phyloP scores from a whole-genome alignment of 768 basidiomycete species.

The Suillus subaureus region DNA sequence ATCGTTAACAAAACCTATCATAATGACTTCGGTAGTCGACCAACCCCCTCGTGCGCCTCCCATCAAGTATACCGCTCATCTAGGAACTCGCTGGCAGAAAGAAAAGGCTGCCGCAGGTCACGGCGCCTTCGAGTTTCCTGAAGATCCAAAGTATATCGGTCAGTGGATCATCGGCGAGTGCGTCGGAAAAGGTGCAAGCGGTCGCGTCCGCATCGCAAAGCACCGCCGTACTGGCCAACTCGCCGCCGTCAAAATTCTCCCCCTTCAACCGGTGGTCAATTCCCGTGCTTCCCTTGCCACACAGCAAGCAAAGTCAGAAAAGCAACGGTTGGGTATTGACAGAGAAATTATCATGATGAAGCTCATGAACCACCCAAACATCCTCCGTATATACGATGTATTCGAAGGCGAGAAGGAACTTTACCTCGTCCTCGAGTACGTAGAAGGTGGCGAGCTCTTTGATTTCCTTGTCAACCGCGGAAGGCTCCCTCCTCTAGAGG shows the following conservation, averaged over 20 bases:
- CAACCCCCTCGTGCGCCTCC: slow-evolving; percentile 73
- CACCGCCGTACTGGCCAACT: slow-evolving; percentile 86
- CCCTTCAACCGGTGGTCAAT: slow-evolving; percentile 74
- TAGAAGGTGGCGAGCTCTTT: slow-evolving; percentile 95
- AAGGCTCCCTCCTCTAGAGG: slow-evolving; percentile 77
- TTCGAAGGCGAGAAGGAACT: slow-evolving; percentile 92
- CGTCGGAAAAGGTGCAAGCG: slow-evolving; percentile 91
- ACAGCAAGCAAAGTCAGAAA: slow-evolving; percentile 73
- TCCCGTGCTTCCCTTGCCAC: slow-evolving; percentile 70
- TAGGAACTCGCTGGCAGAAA: slow-evolving; percentile 85
- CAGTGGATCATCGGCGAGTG: slow-evolving; percentile 95
- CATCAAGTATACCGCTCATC: slow-evolving; percentile 66
- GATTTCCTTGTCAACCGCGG: slow-evolving; percentile 94
- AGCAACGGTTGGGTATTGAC: slow-evolving; percentile 85
- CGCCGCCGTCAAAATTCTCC: slow-evolving; percentile 95
- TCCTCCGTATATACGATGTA: slow-evolving; percentile 93
- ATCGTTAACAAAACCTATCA: slow-evolving; percentile 10
- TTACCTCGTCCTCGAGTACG: slow-evolving; percentile 92
- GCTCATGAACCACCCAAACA: slow-evolving; percentile 97
- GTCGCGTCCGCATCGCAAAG: slow-evolving; percentile 91
- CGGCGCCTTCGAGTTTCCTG: slow-evolving; percentile 76
- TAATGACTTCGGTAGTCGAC: slow-evolving; percentile 37
- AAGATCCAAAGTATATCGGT: slow-evolving; percentile 85
- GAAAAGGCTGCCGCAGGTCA: slow-evolving; percentile 82
- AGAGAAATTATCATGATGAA: slow-evolving; percentile 99